Base-by-base conservation (phyloP, 2,329 filamentous ascomycete species). In the Coniochaeta ligniaria region DNA sequence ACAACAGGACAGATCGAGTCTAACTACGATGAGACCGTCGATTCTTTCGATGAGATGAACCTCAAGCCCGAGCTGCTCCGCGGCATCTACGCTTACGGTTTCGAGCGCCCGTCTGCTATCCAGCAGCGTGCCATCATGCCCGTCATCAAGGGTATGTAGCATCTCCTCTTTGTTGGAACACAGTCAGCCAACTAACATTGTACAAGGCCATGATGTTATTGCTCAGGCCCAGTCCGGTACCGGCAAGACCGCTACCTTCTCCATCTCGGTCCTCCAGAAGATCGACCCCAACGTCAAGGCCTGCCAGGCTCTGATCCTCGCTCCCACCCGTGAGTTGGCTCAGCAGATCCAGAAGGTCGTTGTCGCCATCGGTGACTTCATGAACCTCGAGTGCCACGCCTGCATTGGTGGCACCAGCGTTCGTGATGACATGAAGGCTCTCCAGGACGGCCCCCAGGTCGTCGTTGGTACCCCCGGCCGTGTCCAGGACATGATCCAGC, bases 71-170 rank as follows among this genome's bases (percentile, higher is more conserved):
- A 99, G 85, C 90, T 99, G 75, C 92, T 99, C 76, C 92, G 95
- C 82, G 95, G 91, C 83, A 92, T 99, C 78, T 99, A 98, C 80
- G 95, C 95, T 77, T 99, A 99, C 79, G 95, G 95, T 90, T 99
- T 99, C 84, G 95, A 99, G 88, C 93, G 95, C 70, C 95, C 95
- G 66, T 99, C 95, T 82, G 94, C 95, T 78, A 99, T 99, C 72
- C 95, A 99, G 90, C 92, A 96, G 89, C 94, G 96, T 76, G 95
- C 95, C 72, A 99, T 99, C 80, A 96, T 98, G 90, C 96, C 95
- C 75, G 95, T 99, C 76, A 98, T 99, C 85, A 97, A 98, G 88
- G 93, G 91, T 95, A 82, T 77, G 89, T 57, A 7, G 1, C 6
- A 41, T 4, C 55, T 26, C n/a, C n/a, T 17, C 20, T 31, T 28